Conservation (phyloP, 2,329 filamentous ascomycete species). For the Ascochyta pisi region DNA sequence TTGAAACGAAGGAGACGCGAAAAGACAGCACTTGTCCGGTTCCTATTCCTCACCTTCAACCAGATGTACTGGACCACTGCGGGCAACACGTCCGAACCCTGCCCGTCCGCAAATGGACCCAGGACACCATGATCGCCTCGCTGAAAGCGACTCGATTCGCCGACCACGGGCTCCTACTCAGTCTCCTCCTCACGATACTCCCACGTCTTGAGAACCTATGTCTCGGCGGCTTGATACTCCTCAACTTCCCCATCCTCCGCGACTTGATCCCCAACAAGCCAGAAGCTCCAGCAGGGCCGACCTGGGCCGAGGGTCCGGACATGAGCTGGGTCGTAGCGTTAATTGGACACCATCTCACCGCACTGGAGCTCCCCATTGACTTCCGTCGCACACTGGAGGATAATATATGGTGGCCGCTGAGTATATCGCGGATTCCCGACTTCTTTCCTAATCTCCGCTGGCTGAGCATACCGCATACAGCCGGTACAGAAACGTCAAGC, state of each 20-base stretch:
- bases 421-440: background rate
- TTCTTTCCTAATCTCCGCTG: background rate
- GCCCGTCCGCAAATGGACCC: background rate
- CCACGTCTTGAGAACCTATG: background rate
- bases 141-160: background rate
- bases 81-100: background rate
- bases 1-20: conserved; percentile 7
- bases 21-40: background rate
- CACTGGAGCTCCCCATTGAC: conserved; percentile 1
- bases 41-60: background rate
- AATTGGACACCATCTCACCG: background rate
- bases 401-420: background rate
- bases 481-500: background rate
- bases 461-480: conserved; percentile 1
- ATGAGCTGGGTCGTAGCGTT: background rate
- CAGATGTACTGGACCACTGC: background rate
- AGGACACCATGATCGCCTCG: background rate
- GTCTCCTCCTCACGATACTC: conserved; percentile 1
- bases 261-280: background rate
- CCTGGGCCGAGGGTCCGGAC: background rate
- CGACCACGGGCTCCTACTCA: background rate
- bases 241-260: conserved; percentile 1
- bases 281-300: background rate
- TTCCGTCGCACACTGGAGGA: background rate
- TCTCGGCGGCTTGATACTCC: conserved; percentile 2